These are phyloP conservation scores for Cicer bijugum DNA, from an alignment of 306 rosid genomes.

Conservation along the genomic window DNA sequence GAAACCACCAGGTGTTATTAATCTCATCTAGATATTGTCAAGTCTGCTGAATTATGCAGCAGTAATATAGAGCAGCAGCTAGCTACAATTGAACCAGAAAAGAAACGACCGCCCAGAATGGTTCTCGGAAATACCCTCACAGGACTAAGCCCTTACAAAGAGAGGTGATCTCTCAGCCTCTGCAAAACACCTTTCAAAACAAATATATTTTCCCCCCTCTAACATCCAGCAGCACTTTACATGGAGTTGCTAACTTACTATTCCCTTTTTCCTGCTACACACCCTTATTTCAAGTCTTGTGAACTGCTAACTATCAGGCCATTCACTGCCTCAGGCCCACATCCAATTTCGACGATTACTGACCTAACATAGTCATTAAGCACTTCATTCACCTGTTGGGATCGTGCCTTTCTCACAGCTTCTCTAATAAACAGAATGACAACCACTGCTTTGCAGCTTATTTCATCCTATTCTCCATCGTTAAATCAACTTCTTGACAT, in stretches of 20 bases:
- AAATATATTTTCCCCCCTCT: neutral
- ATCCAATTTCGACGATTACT: neutral
- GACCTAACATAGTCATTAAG: neutral
- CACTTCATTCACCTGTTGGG: neutral
- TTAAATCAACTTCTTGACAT: slow-evolving; percentile 5
- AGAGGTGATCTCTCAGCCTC: slow-evolving; percentile 17
- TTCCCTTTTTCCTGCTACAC: slow-evolving; percentile 3
- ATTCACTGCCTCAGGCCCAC: neutral
- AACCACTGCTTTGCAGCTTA: neutral
- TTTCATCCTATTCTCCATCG: neutral
- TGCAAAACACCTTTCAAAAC: slow-evolving; percentile 3
- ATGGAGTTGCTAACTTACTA: neutral
- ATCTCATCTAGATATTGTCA: neutral
- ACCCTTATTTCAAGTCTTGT: neutral
- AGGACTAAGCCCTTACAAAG: neutral
- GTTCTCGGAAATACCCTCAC: neutral
- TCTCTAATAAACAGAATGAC: neutral
- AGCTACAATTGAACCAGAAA: neutral
- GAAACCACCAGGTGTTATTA: slow-evolving; percentile 4
- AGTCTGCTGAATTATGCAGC: neutral
- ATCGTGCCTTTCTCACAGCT: neutral
- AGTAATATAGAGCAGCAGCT: slow-evolving; percentile 1
- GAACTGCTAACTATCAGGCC: neutral
- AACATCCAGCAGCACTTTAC: neutral
- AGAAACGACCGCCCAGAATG: neutral